Evolutionary conservation across 495 filamentous ascomycete genomes (phyloP).

Genomic region (Tetracladium setigerum): DNA sequence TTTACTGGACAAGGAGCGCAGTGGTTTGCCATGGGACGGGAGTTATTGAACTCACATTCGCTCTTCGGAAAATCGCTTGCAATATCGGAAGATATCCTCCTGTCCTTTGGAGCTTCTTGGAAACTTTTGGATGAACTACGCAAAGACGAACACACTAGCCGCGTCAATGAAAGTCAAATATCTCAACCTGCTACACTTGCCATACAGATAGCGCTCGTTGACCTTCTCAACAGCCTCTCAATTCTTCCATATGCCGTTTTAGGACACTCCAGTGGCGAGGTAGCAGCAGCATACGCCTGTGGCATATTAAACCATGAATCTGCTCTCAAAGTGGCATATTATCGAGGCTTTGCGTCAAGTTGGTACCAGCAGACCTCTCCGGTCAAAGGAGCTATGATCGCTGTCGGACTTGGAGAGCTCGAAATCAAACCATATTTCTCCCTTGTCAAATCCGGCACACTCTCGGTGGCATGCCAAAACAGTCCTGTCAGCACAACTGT

Average conservation of each 20-base stretch:
- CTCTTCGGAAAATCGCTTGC: constrained; percentile 27
- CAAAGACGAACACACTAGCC: not conserved
- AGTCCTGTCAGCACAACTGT: constrained; percentile 52
- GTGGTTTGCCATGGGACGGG: constrained; percentile 51
- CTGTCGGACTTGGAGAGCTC: constrained; percentile 37
- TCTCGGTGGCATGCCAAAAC: constrained; percentile 44
- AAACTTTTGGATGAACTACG: constrained; percentile 21
- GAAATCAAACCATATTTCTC: constrained; percentile 31
- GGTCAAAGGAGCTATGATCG: constrained; percentile 40
- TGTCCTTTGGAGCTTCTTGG: constrained; percentile 32
- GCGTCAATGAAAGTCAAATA: constrained; percentile 22
- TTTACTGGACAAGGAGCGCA: constrained; percentile 28
- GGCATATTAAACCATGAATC: constrained; percentile 41
- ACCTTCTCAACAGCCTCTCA: constrained; percentile 44
- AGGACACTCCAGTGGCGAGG: constrained; percentile 60
- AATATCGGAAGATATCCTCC: constrained; percentile 30
- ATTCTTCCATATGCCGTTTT: constrained; percentile 45
- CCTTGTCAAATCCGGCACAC: constrained; percentile 4
- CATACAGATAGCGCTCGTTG: constrained; percentile 45
- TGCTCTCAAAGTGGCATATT: constrained; percentile 44
- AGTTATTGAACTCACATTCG: constrained; percentile 33
- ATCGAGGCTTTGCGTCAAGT: constrained; percentile 24
- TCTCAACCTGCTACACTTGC: constrained; percentile 45
- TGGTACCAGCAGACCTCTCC: not conserved
- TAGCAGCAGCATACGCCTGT: constrained; percentile 46